Percentiles rank a stretch among this genome's conserved stretches.
Conservation (phyloP, 805 yeast species). For the Kuraishia capsulata region DNA sequence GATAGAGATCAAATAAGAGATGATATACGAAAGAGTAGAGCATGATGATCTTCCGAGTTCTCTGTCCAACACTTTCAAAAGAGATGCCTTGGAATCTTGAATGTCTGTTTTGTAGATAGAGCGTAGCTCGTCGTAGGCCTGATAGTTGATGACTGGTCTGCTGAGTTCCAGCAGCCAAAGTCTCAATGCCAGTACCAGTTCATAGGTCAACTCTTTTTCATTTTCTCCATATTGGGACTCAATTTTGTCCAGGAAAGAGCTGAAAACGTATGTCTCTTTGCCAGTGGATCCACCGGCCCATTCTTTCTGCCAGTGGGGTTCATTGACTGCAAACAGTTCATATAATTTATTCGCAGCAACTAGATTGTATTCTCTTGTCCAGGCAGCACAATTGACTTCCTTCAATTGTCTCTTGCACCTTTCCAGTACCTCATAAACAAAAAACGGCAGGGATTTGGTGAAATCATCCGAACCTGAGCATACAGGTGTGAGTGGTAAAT, state of each 20-base stretch:
- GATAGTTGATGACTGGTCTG: conserved; percentile 1
- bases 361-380: not conserved
- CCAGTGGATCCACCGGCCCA: too few relatives aligned
- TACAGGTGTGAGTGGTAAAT: not conserved
- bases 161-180: conserved; percentile 4
- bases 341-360: not conserved
- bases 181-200: not conserved
- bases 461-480: not conserved
- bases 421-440: not conserved
- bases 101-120: not conserved
- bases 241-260: not conserved
- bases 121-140: conserved; percentile 1
- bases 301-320: not conserved
- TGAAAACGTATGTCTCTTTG: not conserved
- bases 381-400: not conserved
- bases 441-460: not conserved
- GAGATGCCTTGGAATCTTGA: not conserved
- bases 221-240: not conserved
- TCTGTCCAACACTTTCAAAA: not conserved
- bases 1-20: not conserved
- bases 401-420: not conserved
- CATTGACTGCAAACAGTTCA: not conserved
- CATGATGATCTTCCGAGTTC: not conserved
- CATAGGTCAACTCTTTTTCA: not conserved
- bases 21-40: not conserved